Conservation (phyloP, 2,329 filamentous ascomycete genomes). For the Epichloe gansuensis region DNA sequence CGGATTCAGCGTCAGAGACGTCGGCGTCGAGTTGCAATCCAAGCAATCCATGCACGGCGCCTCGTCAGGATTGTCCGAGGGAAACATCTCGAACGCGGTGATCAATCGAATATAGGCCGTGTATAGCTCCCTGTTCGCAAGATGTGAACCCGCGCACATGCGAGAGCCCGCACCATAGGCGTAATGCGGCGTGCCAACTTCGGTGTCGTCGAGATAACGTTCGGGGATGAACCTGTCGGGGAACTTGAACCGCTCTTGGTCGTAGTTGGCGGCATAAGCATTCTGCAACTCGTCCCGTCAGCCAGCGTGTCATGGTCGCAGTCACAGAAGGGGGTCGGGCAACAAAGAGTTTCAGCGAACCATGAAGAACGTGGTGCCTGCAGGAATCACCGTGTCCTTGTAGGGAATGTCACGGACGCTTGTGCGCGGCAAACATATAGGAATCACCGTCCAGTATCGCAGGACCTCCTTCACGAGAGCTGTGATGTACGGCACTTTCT, state of each 20-base stretch:
- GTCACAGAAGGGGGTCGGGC: neutral
- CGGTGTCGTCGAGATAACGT: constrained; percentile 47
- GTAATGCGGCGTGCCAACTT: constrained; percentile 46
- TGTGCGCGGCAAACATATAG: constrained; percentile 61
- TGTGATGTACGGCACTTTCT: constrained; percentile 65
- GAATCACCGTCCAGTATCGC: constrained; percentile 68
- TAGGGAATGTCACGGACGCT: constrained; percentile 62
- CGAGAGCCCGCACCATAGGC: constrained; percentile 49
- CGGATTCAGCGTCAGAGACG: constrained; percentile 46
- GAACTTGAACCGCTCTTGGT: constrained; percentile 52
- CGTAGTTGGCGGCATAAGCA: constrained; percentile 63
- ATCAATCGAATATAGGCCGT: constrained; percentile 47
- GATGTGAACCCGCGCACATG: constrained; percentile 50
- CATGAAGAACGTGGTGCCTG: constrained; percentile 72
- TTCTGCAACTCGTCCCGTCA: constrained; percentile 31
- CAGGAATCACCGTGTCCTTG: constrained; percentile 53
- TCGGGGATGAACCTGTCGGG: constrained; percentile 55
- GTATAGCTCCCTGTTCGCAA: constrained; percentile 51
- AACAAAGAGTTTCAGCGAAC: constrained; percentile 17
- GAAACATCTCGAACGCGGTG: constrained; percentile 41
- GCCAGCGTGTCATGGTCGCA: neutral
- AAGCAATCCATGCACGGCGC: constrained; percentile 42
- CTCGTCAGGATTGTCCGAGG: constrained; percentile 31
- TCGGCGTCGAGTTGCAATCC: constrained; percentile 43
- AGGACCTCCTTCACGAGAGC: constrained; percentile 68